phyloP scores from a whole-genome alignment of 1,139 yeast genomes.

The Protomyces inouyei region DNA sequence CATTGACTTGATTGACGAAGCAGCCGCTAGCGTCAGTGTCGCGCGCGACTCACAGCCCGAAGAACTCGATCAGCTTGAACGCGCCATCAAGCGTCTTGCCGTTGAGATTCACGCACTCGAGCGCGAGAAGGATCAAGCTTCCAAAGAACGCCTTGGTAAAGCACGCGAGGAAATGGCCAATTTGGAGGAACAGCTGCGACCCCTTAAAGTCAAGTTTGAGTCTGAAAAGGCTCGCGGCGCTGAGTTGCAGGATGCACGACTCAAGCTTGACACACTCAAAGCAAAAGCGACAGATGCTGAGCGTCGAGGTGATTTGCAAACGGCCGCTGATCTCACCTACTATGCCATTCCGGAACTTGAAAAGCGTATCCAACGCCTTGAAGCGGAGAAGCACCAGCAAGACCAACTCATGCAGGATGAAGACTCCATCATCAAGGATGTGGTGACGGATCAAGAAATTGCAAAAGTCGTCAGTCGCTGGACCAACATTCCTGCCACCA shows the following conservation, averaged over 20 bases:
- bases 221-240: constrained; percentile 91
- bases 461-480: constrained; percentile 96
- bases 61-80: constrained; percentile 86
- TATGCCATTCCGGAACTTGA: constrained; percentile 94
- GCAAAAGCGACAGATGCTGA: constrained; percentile 93
- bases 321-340: constrained; percentile 91
- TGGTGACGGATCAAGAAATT: constrained; percentile 87
- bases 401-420: constrained; percentile 37
- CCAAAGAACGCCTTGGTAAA: constrained; percentile 74
- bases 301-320: constrained; percentile 88
- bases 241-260: constrained; percentile 78
- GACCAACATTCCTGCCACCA: constrained; percentile 98
- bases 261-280: constrained; percentile 86
- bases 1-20: constrained; percentile 90
- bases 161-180: constrained; percentile 79
- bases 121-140: constrained; percentile 56
- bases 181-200: constrained; percentile 76
- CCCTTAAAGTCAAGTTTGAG: constrained; percentile 76
- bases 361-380: constrained; percentile 69
- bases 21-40: constrained; percentile 96
- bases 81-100: constrained; percentile 82
- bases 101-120: constrained; percentile 96
- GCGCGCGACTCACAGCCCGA: constrained; percentile 98
- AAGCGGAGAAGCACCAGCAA: constrained; percentile 64
- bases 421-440: constrained; percentile 71